Percentiles rank a stretch among this genome's conserved stretches.
Conservation (phyloP, 352 stramenopile genomes). For the Globisporangium spinosum region DNA sequence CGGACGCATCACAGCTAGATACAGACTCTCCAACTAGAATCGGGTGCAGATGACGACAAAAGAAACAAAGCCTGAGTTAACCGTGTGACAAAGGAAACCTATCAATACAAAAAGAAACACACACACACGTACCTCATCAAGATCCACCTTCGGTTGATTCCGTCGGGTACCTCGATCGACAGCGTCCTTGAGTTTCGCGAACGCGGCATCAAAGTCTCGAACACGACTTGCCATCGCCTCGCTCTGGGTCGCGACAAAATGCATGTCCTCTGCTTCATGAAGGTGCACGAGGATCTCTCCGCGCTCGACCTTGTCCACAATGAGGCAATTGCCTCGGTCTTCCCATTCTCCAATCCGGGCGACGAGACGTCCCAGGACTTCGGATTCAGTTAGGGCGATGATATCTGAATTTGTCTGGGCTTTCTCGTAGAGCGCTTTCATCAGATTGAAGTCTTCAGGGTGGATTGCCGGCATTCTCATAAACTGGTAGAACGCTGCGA, state of each 20-base stretch:
- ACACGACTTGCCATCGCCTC: constrained; percentile 37
- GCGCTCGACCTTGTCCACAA: constrained; percentile 36
- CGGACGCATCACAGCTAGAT: constrained; percentile 35
- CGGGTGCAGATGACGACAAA: background rate
- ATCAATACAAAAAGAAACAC: background rate
- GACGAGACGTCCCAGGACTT: constrained; percentile 54
- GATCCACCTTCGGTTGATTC: constrained; percentile 56
- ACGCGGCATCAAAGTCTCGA: constrained; percentile 47
- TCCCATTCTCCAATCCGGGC: constrained; percentile 50
- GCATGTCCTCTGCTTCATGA: constrained; percentile 57
- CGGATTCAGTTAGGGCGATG: constrained; percentile 44
- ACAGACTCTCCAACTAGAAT: constrained; percentile 42
- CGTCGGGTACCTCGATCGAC: constrained; percentile 60
- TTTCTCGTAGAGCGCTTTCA: constrained; percentile 37
- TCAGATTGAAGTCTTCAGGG: constrained; percentile 36
- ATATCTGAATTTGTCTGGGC: constrained; percentile 23
- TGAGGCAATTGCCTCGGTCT: constrained; percentile 30
- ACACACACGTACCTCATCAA: constrained; percentile 39
- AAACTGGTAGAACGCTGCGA: constrained; percentile 60
- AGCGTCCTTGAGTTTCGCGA: constrained; percentile 60
- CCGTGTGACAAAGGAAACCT: background rate
- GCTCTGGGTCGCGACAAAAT: constrained; percentile 42
- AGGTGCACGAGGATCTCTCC: constrained; percentile 45
- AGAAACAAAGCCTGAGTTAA: background rate
- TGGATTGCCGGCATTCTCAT: constrained; percentile 39